These are phyloP conservation scores for Nothopassalora personata DNA, from an alignment of 2,329 filamentous ascomycete species.

Conservation along the genomic window DNA sequence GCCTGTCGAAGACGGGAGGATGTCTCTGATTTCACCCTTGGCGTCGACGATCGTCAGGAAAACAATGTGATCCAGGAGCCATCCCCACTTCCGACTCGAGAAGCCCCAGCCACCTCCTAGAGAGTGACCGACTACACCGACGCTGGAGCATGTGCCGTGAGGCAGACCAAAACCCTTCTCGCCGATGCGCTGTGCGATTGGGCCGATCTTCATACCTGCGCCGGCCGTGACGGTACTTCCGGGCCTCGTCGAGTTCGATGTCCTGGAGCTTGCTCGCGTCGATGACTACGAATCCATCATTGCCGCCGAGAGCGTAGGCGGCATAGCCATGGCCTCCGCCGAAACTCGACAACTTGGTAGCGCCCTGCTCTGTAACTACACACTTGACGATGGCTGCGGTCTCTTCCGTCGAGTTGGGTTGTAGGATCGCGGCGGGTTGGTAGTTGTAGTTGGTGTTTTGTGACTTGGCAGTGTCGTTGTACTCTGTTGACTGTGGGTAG, in stretches of 20 bases:
- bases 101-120: constrained; percentile 17
- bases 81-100: constrained; percentile 13
- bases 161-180: constrained; percentile 11
- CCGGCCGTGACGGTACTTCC: constrained; percentile 7
- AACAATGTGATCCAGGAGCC: constrained; percentile 15
- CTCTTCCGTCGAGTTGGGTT: constrained; percentile 10
- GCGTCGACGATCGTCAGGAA: constrained; percentile 10
- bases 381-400: constrained; percentile 9
- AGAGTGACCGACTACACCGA: constrained; percentile 14
- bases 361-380: constrained; percentile 1
- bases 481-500: neutral
- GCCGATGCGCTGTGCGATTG: constrained; percentile 8
- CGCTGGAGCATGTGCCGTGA: constrained; percentile 14
- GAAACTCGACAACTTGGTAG: constrained; percentile 11
- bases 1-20: neutral
- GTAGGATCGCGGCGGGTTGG: constrained; percentile 8
- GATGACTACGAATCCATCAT: constrained; percentile 16
- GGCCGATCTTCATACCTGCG: constrained; percentile 9
- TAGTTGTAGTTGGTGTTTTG: constrained; percentile 19
- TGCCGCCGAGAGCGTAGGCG: constrained; percentile 16
- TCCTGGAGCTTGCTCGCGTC: constrained; percentile 4
- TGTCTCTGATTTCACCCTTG: constrained; percentile 2
- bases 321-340: constrained; percentile 19
- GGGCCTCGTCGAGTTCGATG: constrained; percentile 5
- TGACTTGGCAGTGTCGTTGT: constrained; percentile 6